Conservation (phyloP, 306 rosid genomes). For the Mimosa bimucronata region DNA sequence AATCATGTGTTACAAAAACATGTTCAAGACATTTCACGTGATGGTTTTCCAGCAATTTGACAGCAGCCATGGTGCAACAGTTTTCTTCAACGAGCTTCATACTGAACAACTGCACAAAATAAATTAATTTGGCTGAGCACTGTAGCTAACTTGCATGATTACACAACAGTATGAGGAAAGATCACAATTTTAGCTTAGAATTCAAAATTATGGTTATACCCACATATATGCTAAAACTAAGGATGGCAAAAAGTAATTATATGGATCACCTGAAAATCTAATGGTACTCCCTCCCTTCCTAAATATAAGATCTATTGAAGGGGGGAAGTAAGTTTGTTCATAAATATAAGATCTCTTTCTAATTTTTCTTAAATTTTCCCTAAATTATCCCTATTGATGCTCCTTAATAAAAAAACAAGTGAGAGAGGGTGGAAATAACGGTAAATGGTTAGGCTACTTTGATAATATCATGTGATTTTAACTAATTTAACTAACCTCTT, state of each 20-base stretch:
- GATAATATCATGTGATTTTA: too few relatives aligned
- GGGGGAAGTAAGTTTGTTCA: too few relatives aligned
- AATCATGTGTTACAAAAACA: neutral
- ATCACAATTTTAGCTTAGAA: neutral
- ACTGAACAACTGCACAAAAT: conserved; percentile 51
- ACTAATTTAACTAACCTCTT: too few relatives aligned
- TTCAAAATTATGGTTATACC: neutral
- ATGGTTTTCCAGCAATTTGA: neutral
- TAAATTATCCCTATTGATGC: too few relatives aligned
- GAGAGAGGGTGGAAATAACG: too few relatives aligned
- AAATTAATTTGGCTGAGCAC: neutral
- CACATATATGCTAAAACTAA: neutral
- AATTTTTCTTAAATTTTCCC: too few relatives aligned
- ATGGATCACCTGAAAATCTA: neutral
- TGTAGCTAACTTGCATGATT: neutral
- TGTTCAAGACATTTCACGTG: neutral
- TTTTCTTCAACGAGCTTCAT: conserved; percentile 47
- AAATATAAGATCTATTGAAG: too few relatives aligned
- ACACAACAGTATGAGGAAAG: neutral
- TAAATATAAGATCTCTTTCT: too few relatives aligned
- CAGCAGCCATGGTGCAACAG: neutral
- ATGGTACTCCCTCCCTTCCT: too few relatives aligned
- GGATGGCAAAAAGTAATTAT: neutral
- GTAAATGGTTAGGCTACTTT: too few relatives aligned
- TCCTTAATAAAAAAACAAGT: too few relatives aligned